Percentiles rank a stretch among this genome's conserved stretches.
These are phyloP conservation scores for Cardamine resedifolia DNA, from an alignment of 345 rosid genomes.

Conservation along the genomic window DNA sequence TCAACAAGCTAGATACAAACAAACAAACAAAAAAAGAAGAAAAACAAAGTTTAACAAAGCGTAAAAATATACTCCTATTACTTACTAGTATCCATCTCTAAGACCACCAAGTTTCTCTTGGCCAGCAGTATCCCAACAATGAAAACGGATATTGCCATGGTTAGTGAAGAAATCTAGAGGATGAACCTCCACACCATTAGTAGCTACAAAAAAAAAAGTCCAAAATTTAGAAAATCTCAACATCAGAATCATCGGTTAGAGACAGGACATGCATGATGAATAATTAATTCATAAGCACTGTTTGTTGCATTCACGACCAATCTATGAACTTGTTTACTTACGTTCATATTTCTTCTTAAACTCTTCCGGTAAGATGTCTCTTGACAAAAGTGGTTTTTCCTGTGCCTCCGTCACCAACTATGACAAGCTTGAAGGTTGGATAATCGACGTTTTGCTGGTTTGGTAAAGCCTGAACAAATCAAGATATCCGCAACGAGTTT, in stretches of 20 bases:
- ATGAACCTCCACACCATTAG: background rate
- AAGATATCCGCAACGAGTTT: background rate
- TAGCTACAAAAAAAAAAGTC: constrained; percentile 2
- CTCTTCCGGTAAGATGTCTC: background rate
- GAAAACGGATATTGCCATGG: background rate
- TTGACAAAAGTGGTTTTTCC: background rate
- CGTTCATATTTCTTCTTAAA: background rate
- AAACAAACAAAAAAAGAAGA: no score
- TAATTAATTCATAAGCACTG: background rate
- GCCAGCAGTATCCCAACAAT: background rate
- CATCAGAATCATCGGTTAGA: background rate
- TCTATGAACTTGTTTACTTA: background rate
- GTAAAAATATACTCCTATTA: no score
- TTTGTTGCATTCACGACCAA: background rate
- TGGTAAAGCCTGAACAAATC: background rate
- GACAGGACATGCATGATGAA: background rate
- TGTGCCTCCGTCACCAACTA: background rate
- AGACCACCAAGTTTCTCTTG: background rate
- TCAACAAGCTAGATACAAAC: background rate
- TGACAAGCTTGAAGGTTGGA: background rate
- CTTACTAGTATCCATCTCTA: constrained; percentile 2
- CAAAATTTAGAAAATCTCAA: background rate
- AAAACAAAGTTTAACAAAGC: background rate
- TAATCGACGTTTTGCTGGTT: background rate
- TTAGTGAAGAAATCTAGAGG: background rate